Evolutionary conservation across 108 stramenopile species (phyloP).

Genomic region (Thalassiosira profunda): DNA sequence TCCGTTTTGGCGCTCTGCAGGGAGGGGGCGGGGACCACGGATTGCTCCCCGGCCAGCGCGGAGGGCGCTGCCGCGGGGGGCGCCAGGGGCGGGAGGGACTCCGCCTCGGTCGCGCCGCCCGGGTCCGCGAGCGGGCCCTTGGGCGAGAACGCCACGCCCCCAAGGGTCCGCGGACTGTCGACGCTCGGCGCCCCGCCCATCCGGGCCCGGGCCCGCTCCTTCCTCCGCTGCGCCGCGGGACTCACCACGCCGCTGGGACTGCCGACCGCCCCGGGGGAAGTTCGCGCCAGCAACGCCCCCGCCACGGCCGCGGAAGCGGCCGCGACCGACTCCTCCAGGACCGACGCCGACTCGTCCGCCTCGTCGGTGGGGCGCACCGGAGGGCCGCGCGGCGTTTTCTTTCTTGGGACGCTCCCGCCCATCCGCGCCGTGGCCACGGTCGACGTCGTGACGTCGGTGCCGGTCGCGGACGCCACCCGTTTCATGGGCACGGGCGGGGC

Average conservation of each 20-base stretch:
- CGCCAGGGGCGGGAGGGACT: too few species aligned
- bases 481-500: neutral
- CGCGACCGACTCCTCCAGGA: neutral
- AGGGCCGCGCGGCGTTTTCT: neutral
- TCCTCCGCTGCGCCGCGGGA: conserved; percentile 24
- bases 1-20: conserved; percentile 1
- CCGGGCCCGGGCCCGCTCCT: conserved; percentile 24
- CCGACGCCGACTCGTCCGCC: neutral
- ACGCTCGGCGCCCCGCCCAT: too few species aligned
- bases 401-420: conserved; percentile 20
- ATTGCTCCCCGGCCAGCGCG: too few species aligned
- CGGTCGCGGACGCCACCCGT: conserved; percentile 12
- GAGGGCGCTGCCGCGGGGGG: too few species aligned
- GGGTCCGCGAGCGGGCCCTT: too few species aligned
- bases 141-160: too few species aligned
- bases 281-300: neutral
- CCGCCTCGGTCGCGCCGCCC: too few species aligned
- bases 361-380: too few species aligned
- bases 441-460: conserved; percentile 43
- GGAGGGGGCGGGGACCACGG: neutral
- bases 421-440: conserved; percentile 35
- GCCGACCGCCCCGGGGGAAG: too few species aligned
- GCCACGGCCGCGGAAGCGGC: neutral
- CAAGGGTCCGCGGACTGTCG: too few species aligned
- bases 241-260: too few species aligned